phyloP scores from a whole-genome alignment of 192 early-diverging fungal species.

The Backusella mclennaniae region DNA sequence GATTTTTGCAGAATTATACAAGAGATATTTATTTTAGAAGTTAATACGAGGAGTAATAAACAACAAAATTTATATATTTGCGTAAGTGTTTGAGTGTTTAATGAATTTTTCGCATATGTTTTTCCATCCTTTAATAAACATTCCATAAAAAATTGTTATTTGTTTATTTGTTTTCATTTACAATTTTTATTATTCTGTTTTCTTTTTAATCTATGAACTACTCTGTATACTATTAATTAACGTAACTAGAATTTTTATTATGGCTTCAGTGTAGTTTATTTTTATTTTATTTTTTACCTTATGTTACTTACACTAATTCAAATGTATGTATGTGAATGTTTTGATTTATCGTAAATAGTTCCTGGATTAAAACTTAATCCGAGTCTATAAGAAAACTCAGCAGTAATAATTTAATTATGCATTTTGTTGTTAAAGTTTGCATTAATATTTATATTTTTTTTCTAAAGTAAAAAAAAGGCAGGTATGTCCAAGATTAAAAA shows the following conservation, averaged over 20 bases:
- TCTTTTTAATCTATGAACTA: neutral
- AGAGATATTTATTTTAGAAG: constrained; percentile 57
- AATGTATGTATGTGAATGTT: neutral
- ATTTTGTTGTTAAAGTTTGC: neutral
- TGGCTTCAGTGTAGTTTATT: neutral
- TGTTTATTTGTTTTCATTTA: neutral
- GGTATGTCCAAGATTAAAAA: neutral
- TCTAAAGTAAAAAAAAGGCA: neutral
- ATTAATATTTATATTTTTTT: neutral
- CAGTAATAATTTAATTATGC: neutral
- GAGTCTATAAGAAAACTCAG: neutral
- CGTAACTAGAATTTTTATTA: neutral
- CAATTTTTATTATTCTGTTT: neutral
- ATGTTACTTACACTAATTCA: neutral
- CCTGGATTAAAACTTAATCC: neutral
- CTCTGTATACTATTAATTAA: neutral
- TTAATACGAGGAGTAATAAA: neutral
- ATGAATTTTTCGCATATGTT: neutral
- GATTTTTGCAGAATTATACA: constrained; percentile 76
- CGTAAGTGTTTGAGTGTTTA: neutral
- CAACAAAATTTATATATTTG: neutral
- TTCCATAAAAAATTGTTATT: neutral
- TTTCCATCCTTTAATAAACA: constrained; percentile 2
- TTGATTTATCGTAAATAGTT: neutral
- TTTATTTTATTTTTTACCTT: neutral